Evolutionary conservation across 805 yeast species (phyloP).

Genomic region (Metschnikowia lachancei): DNA sequence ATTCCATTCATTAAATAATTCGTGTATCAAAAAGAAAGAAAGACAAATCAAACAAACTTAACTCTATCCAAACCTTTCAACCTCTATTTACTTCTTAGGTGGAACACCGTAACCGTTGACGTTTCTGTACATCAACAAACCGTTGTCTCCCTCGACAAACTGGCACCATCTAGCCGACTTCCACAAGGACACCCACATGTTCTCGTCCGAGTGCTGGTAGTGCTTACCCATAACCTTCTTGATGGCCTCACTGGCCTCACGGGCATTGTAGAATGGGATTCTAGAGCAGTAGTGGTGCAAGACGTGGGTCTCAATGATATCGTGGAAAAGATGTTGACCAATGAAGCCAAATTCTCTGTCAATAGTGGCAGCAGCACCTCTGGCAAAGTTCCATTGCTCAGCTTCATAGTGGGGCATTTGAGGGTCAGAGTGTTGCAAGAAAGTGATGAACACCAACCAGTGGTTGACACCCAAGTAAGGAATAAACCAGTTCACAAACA

Average conservation of each 20-base stretch:
- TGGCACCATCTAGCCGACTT: slow-evolving; percentile 64
- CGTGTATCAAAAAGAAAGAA: slow-evolving; percentile 5
- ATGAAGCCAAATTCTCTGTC: slow-evolving; percentile 81
- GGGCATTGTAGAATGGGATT: slow-evolving; percentile 85
- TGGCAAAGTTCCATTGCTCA: slow-evolving; percentile 76
- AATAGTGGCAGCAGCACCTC: slow-evolving; percentile 88
- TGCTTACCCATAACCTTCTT: slow-evolving; percentile 83
- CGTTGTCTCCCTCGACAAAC: slow-evolving; percentile 66
- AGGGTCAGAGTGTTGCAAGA: slow-evolving; percentile 79
- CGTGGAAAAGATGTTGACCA: slow-evolving; percentile 79
- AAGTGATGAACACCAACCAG: slow-evolving; percentile 87
- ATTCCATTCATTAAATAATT: slow-evolving; percentile 54
- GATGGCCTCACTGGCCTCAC: slow-evolving; percentile 74
- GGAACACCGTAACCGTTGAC: slow-evolving; percentile 39
- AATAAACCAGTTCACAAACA: slow-evolving; percentile 65
- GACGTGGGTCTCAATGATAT: slow-evolving; percentile 87
- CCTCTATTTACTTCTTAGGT: slow-evolving; percentile 16
- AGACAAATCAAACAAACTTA: not conserved
- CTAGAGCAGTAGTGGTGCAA: slow-evolving; percentile 80
- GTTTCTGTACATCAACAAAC: slow-evolving; percentile 63
- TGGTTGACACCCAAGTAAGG: slow-evolving; percentile 83
- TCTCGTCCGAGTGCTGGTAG: slow-evolving; percentile 64
- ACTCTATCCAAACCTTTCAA: not conserved
- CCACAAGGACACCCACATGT: slow-evolving; percentile 70
- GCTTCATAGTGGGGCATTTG: slow-evolving; percentile 76